Evolutionary conservation across 495 filamentous ascomycete genomes (phyloP).

Genomic region (Neohortaea acidophila): DNA sequence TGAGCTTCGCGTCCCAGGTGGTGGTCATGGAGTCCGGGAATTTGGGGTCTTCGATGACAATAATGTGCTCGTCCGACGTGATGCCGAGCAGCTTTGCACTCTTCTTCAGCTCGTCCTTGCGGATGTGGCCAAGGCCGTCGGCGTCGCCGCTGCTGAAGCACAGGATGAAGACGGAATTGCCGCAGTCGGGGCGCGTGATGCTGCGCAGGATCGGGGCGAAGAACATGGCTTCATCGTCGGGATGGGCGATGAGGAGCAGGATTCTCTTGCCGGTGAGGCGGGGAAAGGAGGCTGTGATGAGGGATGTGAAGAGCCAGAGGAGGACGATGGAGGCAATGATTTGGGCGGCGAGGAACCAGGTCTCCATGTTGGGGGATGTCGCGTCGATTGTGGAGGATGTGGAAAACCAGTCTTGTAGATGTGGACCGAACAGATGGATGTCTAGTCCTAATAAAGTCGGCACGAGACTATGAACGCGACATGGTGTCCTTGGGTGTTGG

Average conservation of each 20-base stretch:
- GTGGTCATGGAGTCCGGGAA: conserved; percentile 78
- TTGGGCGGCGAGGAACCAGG: conserved; percentile 1
- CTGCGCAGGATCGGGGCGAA: conserved; percentile 79
- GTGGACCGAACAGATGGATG: background rate
- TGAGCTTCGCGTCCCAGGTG: conserved; percentile 52
- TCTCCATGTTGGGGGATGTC: background rate
- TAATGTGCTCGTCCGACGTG: conserved; percentile 54
- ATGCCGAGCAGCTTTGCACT: conserved; percentile 64
- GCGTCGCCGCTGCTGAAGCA: conserved; percentile 85
- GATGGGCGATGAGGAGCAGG: conserved; percentile 85
- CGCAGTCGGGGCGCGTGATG: conserved; percentile 54
- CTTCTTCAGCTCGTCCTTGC: conserved; percentile 68
- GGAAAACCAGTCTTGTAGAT: background rate
- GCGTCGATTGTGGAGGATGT: background rate
- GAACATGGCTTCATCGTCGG: conserved; percentile 99
- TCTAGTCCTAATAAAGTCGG: too few relatives aligned
- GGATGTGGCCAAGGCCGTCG: conserved; percentile 65
- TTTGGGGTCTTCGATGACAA: conserved; percentile 62
- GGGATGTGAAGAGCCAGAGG: conserved; percentile 41
- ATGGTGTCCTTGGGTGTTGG: too few relatives aligned
- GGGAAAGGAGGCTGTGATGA: conserved; percentile 46
- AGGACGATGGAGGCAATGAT: conserved; percentile 44
- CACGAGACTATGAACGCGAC: too few relatives aligned
- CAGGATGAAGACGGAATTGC: conserved; percentile 85
- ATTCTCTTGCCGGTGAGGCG: conserved; percentile 63